Evolutionary conservation across 768 basidiomycete species (phyloP), one percentile per base, ranked within the genome.

Genomic region (Macrolepiota albuminosa): DNA sequence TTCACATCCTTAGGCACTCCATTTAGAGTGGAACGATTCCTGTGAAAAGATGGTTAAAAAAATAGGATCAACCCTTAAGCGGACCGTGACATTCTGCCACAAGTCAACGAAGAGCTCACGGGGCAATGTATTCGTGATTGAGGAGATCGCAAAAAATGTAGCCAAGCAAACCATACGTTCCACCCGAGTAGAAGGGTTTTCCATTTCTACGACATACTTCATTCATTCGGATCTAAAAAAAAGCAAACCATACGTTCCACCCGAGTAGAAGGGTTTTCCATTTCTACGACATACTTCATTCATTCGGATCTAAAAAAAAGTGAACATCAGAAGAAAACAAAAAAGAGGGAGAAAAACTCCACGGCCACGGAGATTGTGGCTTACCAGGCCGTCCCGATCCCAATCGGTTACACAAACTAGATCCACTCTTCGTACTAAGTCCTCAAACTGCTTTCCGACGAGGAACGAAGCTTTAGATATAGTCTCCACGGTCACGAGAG

Each of bases 61-160:
- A 51, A 61, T 26, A 51, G 26, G 37, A 34, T 16, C 48, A 53
- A 62, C 57, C 40, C 7, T 57, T 18, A 31, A 53, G 46, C 59
- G 63, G 61, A 56, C 55, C 63, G 64, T 29, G n/a, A 24, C 40
- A 29, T 51, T 52, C 55, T 51, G 50, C 48, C n/a, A 46, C 57
- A 42, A 34, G 40, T 34, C 36, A 40, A 58, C 24, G 46, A 56
- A 59, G 59, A 51, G 72, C 95, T 75, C 74, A 95, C 96, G 88
- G 84, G 49, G 86, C 76, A 62, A 97, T 84, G 71, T 89, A 93
- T 62, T 94, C 87, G 67, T 97, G 96, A 57, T 84, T 80, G 58
- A 95, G 78, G 57, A 99, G 80, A 71, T 98, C 95, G 63, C 93
- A 93, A 69, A 98, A 97, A 67, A 97, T 93, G 73, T 93, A 99